Base-by-base conservation (phyloP, 1,284 basidiomycete genomes). In the Ustilago cynodontis region DNA sequence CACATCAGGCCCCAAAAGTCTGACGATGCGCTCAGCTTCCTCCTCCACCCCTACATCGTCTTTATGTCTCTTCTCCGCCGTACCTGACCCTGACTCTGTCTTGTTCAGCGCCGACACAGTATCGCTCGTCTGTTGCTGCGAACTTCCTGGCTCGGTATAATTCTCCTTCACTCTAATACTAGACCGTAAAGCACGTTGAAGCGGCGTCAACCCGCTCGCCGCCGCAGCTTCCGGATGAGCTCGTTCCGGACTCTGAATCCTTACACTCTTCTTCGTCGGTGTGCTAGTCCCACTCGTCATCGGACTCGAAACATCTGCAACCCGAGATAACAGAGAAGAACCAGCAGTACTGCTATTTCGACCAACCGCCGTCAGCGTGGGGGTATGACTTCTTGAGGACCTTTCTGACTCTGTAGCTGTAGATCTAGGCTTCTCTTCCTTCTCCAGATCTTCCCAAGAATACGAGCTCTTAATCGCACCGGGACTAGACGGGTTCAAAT, bases 1-100 rank as follows among this genome's bases (percentile, higher is more conserved):
- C 18, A 83, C 70, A 41, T 78, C 73, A 0, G 81, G 75, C 1
- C 83, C 83, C 24, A 85, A 69, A 28, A 85, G 58, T 24, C 81
- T 64, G 20, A 85, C 72, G 24, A 85, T 83, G 3, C 74, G 64
- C n/a, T 77, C 77, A 0, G 83, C 83, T 50, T 85, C 83, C 47
- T 84, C 79, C 35, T 82, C 79, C 2, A 82, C 79, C 16, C 82
- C 81, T 0, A 77, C 69, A 37, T 81, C 81, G 59, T 83, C 81
- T 9, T 63, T 65, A 35, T 82, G 72, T 18, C 71, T 49, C 59
- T 77, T 77, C 54, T 71, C 72, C n/a, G 57, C 79, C 22, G 61
- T 71, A 2, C 58, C 72, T 7, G 68, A 71, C 0, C 68, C 68
- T 8, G 60, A 33, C 9, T 75, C 67, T 20, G 41, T 6, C 20